Evolutionary conservation across 257 asterid species (phyloP).

Genomic region (Lycium ferocissimum): DNA sequence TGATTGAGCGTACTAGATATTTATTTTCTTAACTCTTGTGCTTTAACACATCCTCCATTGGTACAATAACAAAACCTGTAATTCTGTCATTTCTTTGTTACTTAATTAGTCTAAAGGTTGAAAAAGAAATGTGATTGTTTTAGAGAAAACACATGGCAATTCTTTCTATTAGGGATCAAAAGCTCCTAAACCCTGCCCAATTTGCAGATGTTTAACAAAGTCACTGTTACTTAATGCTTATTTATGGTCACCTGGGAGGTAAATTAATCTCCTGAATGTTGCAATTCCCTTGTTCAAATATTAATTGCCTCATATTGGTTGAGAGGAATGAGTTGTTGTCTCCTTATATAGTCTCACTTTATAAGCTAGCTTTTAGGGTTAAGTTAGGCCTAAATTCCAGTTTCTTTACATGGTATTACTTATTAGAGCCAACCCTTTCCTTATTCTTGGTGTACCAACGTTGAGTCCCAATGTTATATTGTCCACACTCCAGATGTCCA

Average conservation of each 20-base stretch:
- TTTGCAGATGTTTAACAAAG: conserved; percentile 5
- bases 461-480: background rate
- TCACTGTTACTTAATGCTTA: background rate
- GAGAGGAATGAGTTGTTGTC: background rate
- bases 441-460: background rate
- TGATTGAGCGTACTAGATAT: background rate
- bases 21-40: background rate
- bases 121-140: background rate
- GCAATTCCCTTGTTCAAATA: background rate
- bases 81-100: background rate
- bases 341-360: background rate
- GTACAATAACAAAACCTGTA: background rate
- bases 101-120: background rate
- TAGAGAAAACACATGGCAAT: background rate
- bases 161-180: background rate
- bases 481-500: background rate
- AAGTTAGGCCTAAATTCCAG: background rate
- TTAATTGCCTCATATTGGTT: background rate
- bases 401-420: background rate
- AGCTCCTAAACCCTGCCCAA: background rate
- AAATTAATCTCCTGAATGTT: conserved; percentile 8
- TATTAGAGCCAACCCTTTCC: background rate
- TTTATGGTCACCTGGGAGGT: background rate
- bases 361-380: background rate
- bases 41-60: background rate